Base-by-base conservation (phyloP, 306 rosid genomes). In the Pyrus pyrifolia region DNA sequence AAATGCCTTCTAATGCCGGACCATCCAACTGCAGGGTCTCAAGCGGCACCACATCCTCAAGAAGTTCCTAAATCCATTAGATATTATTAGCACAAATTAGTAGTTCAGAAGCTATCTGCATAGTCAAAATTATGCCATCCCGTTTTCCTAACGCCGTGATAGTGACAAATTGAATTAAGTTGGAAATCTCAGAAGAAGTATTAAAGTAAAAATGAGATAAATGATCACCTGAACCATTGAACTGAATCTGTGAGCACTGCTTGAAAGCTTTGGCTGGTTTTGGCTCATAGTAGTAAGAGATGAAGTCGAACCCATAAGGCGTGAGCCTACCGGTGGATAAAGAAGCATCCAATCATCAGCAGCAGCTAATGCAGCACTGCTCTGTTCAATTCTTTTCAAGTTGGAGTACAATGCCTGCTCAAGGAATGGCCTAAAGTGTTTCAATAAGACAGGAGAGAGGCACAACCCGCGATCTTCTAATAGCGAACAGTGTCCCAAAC, bases 341-440 rank as follows among this genome's bases (percentile, higher is more conserved):
- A 70, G 73, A 53, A 92, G 93, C 27, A 55, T 58, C 96, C 98
- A 95, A 76, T 95, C 97, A 59, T 95, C 98, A 9, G 82, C 85
- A 31, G 92, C 86, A 71, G 96, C 98, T 18, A 82, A 80, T 17
- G 98, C 97, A 59, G 89, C 86, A 78, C 91, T 81, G 68, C 86
- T 89, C 67, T 89, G 96, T 73, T 92, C 97, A 78, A 95, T 92
- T 86, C 96, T 88, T 70, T 83, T 90, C 59, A 95, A 70, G 81
- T 84, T 89, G 60, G 88, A 80, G 57, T 35, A 73, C 71, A 92
- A 52, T 35, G 93, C 95, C 67, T 85, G 77, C 58, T 90, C 96
- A 59, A 92, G 72, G 58, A 86, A 84, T 2, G 97, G 96, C 85
- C 87, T 85, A 69, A 95, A 90, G 38, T 79, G 81, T 79, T 82